Evolutionary conservation across 2,329 filamentous ascomycete genomes (phyloP).

Genomic region (Penicillium sp.): DNA sequence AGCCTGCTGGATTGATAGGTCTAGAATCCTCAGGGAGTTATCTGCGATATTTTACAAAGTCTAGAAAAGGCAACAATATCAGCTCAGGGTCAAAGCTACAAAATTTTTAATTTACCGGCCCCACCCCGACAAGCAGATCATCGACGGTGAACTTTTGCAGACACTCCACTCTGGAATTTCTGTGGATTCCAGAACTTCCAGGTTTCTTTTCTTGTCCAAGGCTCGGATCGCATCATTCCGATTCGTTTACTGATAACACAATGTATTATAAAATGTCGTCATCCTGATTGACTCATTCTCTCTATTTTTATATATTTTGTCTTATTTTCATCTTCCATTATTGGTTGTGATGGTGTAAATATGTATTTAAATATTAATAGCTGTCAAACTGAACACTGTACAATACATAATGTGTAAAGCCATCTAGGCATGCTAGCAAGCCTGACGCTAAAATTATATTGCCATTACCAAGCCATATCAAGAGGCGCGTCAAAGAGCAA

Average conservation of each 20-base stretch:
- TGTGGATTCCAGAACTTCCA: constrained; percentile 7
- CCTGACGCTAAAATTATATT: background rate
- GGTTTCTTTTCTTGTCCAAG: too few species aligned
- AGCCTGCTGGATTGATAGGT: background rate
- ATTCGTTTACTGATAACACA: background rate
- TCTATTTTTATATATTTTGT: background rate
- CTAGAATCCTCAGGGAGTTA: background rate
- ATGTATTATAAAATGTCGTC: background rate
- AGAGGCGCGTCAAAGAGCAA: too few species aligned
- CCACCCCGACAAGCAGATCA: constrained; percentile 2
- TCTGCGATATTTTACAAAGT: too few species aligned
- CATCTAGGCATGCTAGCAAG: background rate
- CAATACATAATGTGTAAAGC: too few species aligned
- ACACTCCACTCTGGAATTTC: constrained; percentile 1
- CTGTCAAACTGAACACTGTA: too few species aligned
- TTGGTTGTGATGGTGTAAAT: too few species aligned
- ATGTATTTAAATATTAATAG: too few species aligned
- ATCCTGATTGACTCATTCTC: background rate
- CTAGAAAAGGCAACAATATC: background rate
- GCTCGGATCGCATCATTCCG: constrained; percentile 4
- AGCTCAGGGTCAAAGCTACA: background rate
- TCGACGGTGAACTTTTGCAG: constrained; percentile 3
- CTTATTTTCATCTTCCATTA: too few species aligned
- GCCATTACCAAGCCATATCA: background rate
- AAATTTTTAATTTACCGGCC: background rate